phyloP scores from a whole-genome alignment of 1,284 basidiomycete genomes.

The Pyrrhoderma noxium region DNA sequence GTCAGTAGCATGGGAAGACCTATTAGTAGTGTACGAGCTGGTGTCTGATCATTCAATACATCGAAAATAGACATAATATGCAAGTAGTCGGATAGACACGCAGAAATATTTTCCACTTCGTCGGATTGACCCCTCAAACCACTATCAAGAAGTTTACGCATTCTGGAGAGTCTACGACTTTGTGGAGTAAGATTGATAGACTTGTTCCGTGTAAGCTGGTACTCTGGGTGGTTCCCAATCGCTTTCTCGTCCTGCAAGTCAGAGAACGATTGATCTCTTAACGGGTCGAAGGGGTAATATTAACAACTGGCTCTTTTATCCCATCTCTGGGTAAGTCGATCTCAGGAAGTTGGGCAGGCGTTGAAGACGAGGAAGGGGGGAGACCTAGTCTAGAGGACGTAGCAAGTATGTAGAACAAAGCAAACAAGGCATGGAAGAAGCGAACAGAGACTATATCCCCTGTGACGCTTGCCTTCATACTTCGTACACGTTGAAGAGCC shows the following conservation, averaged over 20 bases:
- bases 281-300: conserved; percentile 33
- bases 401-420: conserved; percentile 71
- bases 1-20: conserved; percentile 83
- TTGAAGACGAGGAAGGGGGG: conserved; percentile 32
- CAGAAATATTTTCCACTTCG: conserved; percentile 27
- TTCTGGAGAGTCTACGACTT: conserved; percentile 47
- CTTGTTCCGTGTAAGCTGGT: conserved; percentile 30
- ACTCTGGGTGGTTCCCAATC: neutral
- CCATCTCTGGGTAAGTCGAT: neutral
- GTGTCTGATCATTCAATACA: conserved; percentile 61
- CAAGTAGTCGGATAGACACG: conserved; percentile 69
- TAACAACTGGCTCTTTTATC: conserved; percentile 22
- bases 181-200: conserved; percentile 31
- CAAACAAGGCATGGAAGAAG: conserved; percentile 73
- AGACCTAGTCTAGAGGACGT: conserved; percentile 57
- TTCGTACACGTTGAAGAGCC: conserved; percentile 39
- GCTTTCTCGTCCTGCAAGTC: conserved; percentile 12
- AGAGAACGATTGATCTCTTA: conserved; percentile 25
- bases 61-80: conserved; percentile 67
- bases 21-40: conserved; percentile 66
- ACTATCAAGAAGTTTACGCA: conserved; percentile 27
- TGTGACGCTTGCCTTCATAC: conserved; percentile 43
- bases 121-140: neutral
- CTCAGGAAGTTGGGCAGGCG: conserved; percentile 32
- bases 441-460: conserved; percentile 54